Evolutionary conservation across 331 rosid species (phyloP).

Genomic region (Saraca asoca): DNA sequence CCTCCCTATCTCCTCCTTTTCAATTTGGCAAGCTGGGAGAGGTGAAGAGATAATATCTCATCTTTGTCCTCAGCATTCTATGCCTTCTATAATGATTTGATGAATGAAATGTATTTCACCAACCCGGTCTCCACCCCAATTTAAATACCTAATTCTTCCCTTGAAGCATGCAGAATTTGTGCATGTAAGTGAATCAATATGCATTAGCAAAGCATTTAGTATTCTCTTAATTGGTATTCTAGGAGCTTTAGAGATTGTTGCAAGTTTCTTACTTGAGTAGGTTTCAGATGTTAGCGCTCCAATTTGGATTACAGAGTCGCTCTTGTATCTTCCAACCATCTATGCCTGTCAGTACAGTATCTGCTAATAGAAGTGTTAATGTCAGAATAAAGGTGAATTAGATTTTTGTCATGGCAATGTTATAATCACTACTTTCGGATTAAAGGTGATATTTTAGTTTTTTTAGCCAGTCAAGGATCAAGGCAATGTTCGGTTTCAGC

Average conservation of each 20-base stretch:
- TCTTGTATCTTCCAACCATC: not conserved
- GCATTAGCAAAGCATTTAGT: not conserved
- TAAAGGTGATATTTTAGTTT: not conserved
- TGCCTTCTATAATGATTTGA: slow-evolving; percentile 16
- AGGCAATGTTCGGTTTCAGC: not conserved
- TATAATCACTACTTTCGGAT: slow-evolving; percentile 13
- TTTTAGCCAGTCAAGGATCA: slow-evolving; percentile 2
- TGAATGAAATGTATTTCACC: not conserved
- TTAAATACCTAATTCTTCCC: not conserved
- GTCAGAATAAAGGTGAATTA: not conserved
- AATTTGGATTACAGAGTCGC: slow-evolving; percentile 12
- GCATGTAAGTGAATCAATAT: not conserved
- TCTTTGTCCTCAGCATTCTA: not conserved
- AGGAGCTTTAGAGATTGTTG: slow-evolving; percentile 11
- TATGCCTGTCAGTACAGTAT: not conserved
- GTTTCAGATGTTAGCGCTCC: slow-evolving; percentile 25
- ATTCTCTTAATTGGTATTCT: not conserved
- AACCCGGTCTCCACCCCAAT: not conserved
- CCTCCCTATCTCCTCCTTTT: slow-evolving; percentile 11
- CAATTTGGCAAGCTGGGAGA: slow-evolving; percentile 20
- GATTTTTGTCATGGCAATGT: not conserved
- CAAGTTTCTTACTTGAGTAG: slow-evolving; percentile 18
- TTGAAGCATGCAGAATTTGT: not conserved
- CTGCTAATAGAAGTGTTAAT: slow-evolving; percentile 11
- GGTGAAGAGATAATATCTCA: slow-evolving; percentile 17